These are phyloP conservation scores for Hemileccinum rubropunctum DNA, from an alignment of 768 basidiomycete genomes.

Conservation along the genomic window DNA sequence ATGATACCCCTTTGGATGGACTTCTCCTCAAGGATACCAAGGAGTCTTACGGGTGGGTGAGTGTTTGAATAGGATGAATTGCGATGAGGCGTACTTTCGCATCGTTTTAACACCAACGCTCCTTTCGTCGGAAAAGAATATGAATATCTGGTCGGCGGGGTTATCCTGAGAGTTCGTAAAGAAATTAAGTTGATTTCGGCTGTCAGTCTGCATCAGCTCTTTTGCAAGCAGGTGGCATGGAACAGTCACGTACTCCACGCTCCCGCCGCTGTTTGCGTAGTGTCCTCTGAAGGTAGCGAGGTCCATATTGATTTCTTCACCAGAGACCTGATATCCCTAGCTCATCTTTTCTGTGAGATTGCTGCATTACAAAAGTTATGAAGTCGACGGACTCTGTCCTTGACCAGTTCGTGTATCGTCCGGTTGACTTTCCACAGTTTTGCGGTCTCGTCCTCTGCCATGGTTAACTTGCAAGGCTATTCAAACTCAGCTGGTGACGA, in stretches of 20 bases:
- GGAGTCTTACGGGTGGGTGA: constrained; percentile 53
- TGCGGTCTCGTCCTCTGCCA: constrained; percentile 82
- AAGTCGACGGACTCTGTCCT: constrained; percentile 70
- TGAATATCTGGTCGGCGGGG: constrained; percentile 77
- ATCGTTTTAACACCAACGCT: constrained; percentile 97
- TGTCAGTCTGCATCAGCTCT: constrained; percentile 32
- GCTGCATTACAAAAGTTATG: constrained; percentile 4
- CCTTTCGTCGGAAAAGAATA: constrained; percentile 94
- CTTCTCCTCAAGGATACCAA: constrained; percentile 89
- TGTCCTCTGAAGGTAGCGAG: constrained; percentile 70
- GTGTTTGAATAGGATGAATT: not conserved
- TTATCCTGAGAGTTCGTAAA: constrained; percentile 73
- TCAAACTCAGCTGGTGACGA: constrained; percentile 52
- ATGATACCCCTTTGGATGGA: constrained; percentile 88
- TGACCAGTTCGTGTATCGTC: constrained; percentile 94
- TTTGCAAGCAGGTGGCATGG: constrained; percentile 1
- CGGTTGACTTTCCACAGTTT: constrained; percentile 94
- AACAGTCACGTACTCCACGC: constrained; percentile 71
- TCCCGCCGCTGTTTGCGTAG: constrained; percentile 71
- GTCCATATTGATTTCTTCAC: constrained; percentile 91
- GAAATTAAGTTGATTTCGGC: constrained; percentile 88
- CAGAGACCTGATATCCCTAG: constrained; percentile 90
- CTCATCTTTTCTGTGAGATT: constrained; percentile 18
- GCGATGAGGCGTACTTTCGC: constrained; percentile 69
- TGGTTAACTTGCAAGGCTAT: constrained; percentile 39